Conservation (phyloP, 106 monocot genomes). For the Dendrobium huoshanense region DNA sequence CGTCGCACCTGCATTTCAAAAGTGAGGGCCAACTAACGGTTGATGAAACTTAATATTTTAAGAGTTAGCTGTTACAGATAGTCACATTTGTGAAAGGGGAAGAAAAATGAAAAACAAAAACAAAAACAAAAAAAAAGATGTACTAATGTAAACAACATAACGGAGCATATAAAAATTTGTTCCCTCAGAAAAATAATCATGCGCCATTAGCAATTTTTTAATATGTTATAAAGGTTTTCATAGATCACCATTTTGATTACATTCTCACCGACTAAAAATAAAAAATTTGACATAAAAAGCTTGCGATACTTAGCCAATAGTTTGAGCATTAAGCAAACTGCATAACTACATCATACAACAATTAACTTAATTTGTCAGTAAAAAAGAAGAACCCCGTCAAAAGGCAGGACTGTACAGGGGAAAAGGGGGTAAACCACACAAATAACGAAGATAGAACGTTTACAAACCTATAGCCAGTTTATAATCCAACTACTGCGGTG, state of each 20-base stretch:
- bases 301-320: not conserved
- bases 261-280: not conserved
- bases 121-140: not conserved
- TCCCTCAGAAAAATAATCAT: too few species aligned
- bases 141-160: not conserved
- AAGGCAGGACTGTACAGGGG: not conserved
- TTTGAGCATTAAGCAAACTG: not conserved
- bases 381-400: not conserved
- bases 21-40: not conserved
- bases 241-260: too few species aligned
- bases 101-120: not conserved
- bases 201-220: too few species aligned
- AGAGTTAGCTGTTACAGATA: not conserved
- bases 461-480: not conserved
- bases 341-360: not conserved
- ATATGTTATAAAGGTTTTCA: too few species aligned
- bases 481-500: not conserved
- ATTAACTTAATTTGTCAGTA: not conserved
- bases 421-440: not conserved
- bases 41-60: not conserved
- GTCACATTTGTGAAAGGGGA: not conserved
- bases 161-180: too few species aligned
- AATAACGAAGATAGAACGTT: not conserved
- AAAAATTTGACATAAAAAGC: not conserved
- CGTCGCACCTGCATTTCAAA: conserved; percentile 62